Evolutionary conservation across 2,329 filamentous ascomycete species (phyloP).

Genomic region (Beauveria pseudobassiana): DNA sequence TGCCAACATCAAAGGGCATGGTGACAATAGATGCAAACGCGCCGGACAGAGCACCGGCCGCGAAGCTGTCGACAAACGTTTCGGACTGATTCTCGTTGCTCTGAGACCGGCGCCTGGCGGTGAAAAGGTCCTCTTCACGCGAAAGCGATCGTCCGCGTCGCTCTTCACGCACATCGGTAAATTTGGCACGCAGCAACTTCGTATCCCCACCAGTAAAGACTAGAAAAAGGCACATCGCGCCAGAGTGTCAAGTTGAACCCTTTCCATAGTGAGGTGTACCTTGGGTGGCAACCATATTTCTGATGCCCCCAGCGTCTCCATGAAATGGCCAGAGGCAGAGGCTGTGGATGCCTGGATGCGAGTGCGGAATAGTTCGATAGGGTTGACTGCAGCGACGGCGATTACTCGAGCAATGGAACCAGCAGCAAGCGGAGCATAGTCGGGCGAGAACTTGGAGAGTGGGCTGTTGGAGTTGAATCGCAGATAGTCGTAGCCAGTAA

Average conservation of each 20-base stretch:
- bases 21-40: slow-evolving; percentile 81
- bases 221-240: slow-evolving; percentile 96
- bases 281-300: slow-evolving; percentile 68
- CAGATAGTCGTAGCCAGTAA: slow-evolving; percentile 95
- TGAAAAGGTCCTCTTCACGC: slow-evolving; percentile 29
- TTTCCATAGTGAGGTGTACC: slow-evolving; percentile 80
- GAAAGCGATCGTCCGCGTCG: slow-evolving; percentile 33
- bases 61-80: slow-evolving; percentile 83
- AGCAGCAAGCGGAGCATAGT: slow-evolving; percentile 71
- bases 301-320: slow-evolving; percentile 70
- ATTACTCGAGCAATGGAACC: slow-evolving; percentile 71
- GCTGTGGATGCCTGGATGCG: slow-evolving; percentile 73
- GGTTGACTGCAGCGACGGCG: slow-evolving; percentile 76
- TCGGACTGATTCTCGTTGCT: slow-evolving; percentile 63
- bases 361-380: slow-evolving; percentile 90
- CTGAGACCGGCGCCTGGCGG: slow-evolving; percentile 47
- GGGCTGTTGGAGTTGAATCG: slow-evolving; percentile 68
- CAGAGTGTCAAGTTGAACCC: slow-evolving; percentile 86
- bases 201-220: slow-evolving; percentile 97
- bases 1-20: slow-evolving; percentile 94
- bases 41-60: slow-evolving; percentile 76
- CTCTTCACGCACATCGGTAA: slow-evolving; percentile 62
- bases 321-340: slow-evolving; percentile 60
- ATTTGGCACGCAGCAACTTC: slow-evolving; percentile 70
- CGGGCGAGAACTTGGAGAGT: slow-evolving; percentile 56